phyloP scores from a whole-genome alignment of 306 rosid species.

The Lagenaria siceraria region DNA sequence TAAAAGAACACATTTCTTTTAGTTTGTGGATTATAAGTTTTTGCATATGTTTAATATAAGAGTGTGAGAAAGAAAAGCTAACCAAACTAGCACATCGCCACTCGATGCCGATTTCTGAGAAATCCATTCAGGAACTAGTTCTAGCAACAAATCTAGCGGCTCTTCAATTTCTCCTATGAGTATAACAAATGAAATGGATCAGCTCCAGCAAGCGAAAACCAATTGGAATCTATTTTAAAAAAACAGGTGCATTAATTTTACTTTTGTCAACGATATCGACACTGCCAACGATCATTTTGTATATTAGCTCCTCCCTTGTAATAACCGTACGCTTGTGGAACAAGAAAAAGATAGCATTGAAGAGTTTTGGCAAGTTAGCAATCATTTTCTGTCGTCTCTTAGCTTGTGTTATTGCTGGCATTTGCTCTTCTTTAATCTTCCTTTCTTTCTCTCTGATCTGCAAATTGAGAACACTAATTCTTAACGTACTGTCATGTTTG shows the following conservation, averaged over 20 bases:
- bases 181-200: constrained; percentile 6
- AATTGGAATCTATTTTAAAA: neutral
- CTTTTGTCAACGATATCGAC: constrained; percentile 46
- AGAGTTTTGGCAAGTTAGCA: constrained; percentile 65
- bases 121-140: constrained; percentile 80
- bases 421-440: constrained; percentile 46
- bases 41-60: neutral
- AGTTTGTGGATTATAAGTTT: neutral
- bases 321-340: constrained; percentile 42
- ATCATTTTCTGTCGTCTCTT: constrained; percentile 54
- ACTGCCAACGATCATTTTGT: constrained; percentile 44
- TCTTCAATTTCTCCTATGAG: constrained; percentile 65
- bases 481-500: neutral
- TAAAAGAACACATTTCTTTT: neutral
- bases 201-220: constrained; percentile 8
- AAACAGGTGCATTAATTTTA: constrained; percentile 9
- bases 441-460: constrained; percentile 75
- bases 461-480: constrained; percentile 3
- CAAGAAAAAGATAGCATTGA: constrained; percentile 53
- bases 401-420: constrained; percentile 61
- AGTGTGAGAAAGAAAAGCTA: constrained; percentile 13
- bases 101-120: constrained; percentile 45
- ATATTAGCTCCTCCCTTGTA: constrained; percentile 59
- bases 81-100: constrained; percentile 52
- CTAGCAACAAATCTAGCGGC: constrained; percentile 44